Evolutionary conservation across 352 stramenopile species (phyloP).

Genomic region (Hyaloperonospora arabidopsidis): DNA sequence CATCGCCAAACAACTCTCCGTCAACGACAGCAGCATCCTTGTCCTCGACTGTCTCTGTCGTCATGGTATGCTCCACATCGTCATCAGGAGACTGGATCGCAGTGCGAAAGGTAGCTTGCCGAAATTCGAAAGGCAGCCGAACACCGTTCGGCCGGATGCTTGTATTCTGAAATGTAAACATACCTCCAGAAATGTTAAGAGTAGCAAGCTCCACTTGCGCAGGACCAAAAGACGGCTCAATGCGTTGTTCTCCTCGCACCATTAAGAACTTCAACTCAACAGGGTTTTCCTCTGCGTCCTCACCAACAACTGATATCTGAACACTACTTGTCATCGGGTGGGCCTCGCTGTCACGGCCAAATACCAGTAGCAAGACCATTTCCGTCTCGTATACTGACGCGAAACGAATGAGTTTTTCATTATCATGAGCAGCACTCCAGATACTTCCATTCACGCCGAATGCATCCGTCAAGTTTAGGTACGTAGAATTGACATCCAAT

Average conservation of each 20-base stretch:
- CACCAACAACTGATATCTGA: conserved; percentile 38
- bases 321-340: conserved; percentile 53
- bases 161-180: conserved; percentile 58
- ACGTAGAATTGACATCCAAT: conserved; percentile 52
- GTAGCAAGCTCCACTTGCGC: conserved; percentile 1
- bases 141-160: conserved; percentile 52
- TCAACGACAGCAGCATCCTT: conserved; percentile 5
- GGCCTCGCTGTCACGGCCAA: conserved; percentile 56
- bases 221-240: conserved; percentile 21
- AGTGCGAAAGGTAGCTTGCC: conserved; percentile 44
- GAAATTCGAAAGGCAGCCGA: conserved; percentile 56
- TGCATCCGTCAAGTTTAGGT: conserved; percentile 51
- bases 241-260: conserved; percentile 37
- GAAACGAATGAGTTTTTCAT: conserved; percentile 56
- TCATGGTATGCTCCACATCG: background rate
- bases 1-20: conserved; percentile 9
- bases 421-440: conserved; percentile 49
- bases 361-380: conserved; percentile 71
- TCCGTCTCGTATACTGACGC: conserved; percentile 67
- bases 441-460: conserved; percentile 66
- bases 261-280: conserved; percentile 51
- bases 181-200: conserved; percentile 27
- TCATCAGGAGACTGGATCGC: conserved; percentile 6
- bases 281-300: conserved; percentile 28
- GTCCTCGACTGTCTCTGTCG: conserved; percentile 1